Conservation (phyloP, 108 stramenopile genomes). For the Chaetoceros tenuissimus region DNA sequence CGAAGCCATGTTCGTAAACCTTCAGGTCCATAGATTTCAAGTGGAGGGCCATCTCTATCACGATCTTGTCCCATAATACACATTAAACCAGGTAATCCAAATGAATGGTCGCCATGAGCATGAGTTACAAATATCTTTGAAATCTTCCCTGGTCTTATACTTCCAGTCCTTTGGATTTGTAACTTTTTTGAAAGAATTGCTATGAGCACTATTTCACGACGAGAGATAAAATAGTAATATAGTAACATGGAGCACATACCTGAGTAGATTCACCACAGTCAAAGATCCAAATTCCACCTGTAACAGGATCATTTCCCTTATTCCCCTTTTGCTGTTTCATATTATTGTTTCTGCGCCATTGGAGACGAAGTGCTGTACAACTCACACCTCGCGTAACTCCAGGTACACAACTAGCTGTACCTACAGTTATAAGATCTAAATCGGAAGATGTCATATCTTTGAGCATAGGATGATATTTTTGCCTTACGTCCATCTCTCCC, state of each 20-base stretch:
- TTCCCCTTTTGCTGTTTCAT: background rate
- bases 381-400: slow-evolving; percentile 78
- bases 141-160: slow-evolving; percentile 67
- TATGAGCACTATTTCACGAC: slow-evolving; percentile 10
- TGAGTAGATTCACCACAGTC: slow-evolving; percentile 94
- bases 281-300: slow-evolving; percentile 86
- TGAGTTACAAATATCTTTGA: slow-evolving; percentile 92
- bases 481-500: slow-evolving; percentile 48
- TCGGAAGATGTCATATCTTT: slow-evolving; percentile 28
- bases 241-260: slow-evolving; percentile 29
- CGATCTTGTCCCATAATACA: slow-evolving; percentile 91
- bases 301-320: slow-evolving; percentile 4
- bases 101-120: slow-evolving; percentile 86
- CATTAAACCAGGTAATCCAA: slow-evolving; percentile 89
- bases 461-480: slow-evolving; percentile 59
- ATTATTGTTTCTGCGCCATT: slow-evolving; percentile 30
- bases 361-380: slow-evolving; percentile 73
- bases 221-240: slow-evolving; percentile 12
- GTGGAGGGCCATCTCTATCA: slow-evolving; percentile 33
- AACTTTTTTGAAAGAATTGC: slow-evolving; percentile 25
- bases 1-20: slow-evolving; percentile 81
- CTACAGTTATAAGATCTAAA: slow-evolving; percentile 86
- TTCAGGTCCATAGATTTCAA: slow-evolving; percentile 95
- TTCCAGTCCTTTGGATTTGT: slow-evolving; percentile 56
- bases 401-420: slow-evolving; percentile 89